Evolutionary conservation across 2,329 filamentous ascomycete species (phyloP), one percentile per base, ranked within the genome.

Genomic region (Xylariaceae sp.): DNA sequence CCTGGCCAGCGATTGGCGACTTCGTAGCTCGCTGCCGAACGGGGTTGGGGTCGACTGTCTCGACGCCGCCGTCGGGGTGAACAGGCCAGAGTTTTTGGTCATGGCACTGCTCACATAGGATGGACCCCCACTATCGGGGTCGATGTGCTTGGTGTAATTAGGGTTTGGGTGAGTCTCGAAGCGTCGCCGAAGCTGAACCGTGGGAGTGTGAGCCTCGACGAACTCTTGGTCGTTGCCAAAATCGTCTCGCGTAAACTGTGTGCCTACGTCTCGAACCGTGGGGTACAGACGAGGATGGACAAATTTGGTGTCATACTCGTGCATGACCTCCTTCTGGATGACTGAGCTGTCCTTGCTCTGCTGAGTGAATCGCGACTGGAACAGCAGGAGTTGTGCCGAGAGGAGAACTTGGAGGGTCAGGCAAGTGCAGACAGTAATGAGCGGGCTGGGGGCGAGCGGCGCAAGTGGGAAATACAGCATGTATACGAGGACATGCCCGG

Each of bases 291-390:
- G 74, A 2, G 92, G 92, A 51, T 93, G 87, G 1, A 98, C 92
- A 52, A 83, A 95, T 63, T 98, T 98, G 47, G 78, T 85, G 55
- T 96, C 87, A 55, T 98, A 98, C 61, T 98, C 92, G 55, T 88
- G 81, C 61, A 96, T 71, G 5, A 96, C 90, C 59, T 96, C 85
- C 48, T 83, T 87, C 47, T 94, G 87, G 38, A 98, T 83, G 29
- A 95, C 72, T 2, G 79, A 71, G 2, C 76, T 77, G 57, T 98
- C 92, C 55, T 88, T 94, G 40, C 76, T 77, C 56, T 96, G 89
- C 55, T 90, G 89, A 3, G 75, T 71, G 59, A 90, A 96, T 21
- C 71, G 77, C 2, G 71, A 72, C 39, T 83, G 80, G 31, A 96
- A 65, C 19, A 86, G 66, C 33, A 78, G 71, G 43, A 96, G 72